Evolutionary conservation across 345 rosid species (phyloP), one percentile per base, ranked within the genome.

Genomic region (Brassica cretica): DNA sequence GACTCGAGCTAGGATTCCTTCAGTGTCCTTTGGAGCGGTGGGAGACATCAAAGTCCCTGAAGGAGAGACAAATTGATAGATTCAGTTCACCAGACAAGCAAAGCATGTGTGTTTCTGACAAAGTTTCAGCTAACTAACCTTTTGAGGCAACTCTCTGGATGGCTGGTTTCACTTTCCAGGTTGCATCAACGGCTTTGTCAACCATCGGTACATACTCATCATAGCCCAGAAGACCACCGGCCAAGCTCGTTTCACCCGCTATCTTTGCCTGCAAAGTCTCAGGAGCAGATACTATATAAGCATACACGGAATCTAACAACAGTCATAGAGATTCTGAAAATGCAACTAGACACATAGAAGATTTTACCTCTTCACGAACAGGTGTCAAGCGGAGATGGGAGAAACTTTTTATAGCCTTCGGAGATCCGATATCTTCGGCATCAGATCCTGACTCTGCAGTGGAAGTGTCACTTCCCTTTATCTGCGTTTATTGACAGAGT

Each of bases 391-490:
- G 87, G 78, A 93, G 97, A 81, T 91, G 93, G 24, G 99, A 85
- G 80, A 81, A 96, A 80, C 87, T 90, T 86, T 84, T 93, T 76
- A 85, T 76, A 79, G 99, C 98, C 78, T 93, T 96, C 10, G 99
- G 99, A 53, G 99, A 96, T 24, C 89, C 81, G 33, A 93, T 87
- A 68, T 96, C 98, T 84, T 96, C 99, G 35, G 98, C 97, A 78
- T 96, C 99, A 66, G 99, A 96, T 73, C 99, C 99, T 24, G 99
- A 96, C 83, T 96, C 99, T 8, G 98, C 98, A 27, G 99, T 91
- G 53, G 99, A 96, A 64, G 99, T 90, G 85, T 96, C 99, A 75
- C 98, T 93, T 29, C 99, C 97, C 80, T 85, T 96, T 33, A 96
- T 78, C 94, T 90, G 87, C 72, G 81, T 74, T 84, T 16, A 2